Percentiles rank a stretch among this genome's conserved stretches.
These are phyloP conservation scores for Sarcodon aspratus DNA, from an alignment of 768 basidiomycete genomes.

Conservation along the genomic window DNA sequence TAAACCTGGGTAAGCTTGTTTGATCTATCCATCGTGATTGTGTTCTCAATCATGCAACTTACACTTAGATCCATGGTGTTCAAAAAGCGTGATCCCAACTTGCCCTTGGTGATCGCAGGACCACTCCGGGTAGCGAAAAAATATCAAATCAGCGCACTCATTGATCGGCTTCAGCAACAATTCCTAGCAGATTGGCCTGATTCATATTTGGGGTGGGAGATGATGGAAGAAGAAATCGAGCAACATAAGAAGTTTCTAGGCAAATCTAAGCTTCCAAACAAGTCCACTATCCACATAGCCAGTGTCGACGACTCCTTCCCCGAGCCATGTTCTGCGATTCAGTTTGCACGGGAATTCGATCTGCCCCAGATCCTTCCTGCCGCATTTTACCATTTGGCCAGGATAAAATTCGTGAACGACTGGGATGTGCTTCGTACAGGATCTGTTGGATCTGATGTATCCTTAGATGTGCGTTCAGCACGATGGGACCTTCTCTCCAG, in stretches of 20 bases:
- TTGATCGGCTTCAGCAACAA: conserved; percentile 18
- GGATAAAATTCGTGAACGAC: conserved; percentile 3
- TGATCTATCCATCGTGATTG: too few species aligned
- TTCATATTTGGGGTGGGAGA: conserved; percentile 15
- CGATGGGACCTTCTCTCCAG: conserved; percentile 13
- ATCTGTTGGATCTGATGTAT: too few species aligned
- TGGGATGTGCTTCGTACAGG: conserved; percentile 1
- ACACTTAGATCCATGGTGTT: neutral
- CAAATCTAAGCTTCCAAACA: neutral
- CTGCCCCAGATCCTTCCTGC: conserved; percentile 7
- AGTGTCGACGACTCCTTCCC: conserved; percentile 6
- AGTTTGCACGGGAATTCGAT: conserved; percentile 6
- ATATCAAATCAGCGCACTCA: conserved; percentile 22
- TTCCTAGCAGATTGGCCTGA: conserved; percentile 24
- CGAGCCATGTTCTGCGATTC: conserved; percentile 7
- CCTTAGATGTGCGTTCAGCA: conserved; percentile 9
- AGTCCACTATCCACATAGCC: conserved; percentile 1
- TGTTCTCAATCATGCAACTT: too few species aligned
- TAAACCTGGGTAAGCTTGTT: too few species aligned
- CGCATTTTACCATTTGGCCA: conserved; percentile 10
- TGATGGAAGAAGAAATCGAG: conserved; percentile 4
- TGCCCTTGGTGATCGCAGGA: conserved; percentile 18
- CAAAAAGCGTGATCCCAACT: conserved; percentile 15
- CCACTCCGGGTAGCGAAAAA: conserved; percentile 22
- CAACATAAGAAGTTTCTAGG: neutral